phyloP scores from a whole-genome alignment of 768 basidiomycete species.

The Lentinula aciculospora region DNA sequence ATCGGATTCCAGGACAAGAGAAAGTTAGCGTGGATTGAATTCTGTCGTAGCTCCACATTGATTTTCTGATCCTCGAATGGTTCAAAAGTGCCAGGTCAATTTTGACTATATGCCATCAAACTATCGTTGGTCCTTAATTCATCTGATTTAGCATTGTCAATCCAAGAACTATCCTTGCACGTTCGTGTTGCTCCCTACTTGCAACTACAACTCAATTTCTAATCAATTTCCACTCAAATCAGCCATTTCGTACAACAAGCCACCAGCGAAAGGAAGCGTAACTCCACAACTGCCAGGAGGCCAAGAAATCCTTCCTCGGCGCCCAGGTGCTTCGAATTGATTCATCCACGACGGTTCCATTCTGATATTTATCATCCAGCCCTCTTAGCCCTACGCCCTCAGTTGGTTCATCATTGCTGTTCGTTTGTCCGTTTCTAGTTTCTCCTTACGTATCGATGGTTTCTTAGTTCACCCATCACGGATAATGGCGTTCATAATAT shows the following conservation, averaged over 20 bases:
- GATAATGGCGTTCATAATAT: slow-evolving; percentile 19
- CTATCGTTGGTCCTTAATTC: neutral
- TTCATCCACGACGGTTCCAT: neutral
- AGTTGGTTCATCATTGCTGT: slow-evolving; percentile 33
- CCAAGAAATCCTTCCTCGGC: slow-evolving; percentile 57
- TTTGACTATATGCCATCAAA: neutral
- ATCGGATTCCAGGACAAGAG: slow-evolving; percentile 75
- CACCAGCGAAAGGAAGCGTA: slow-evolving; percentile 79
- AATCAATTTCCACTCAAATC: slow-evolving; percentile 9
- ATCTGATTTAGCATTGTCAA: slow-evolving; percentile 61
- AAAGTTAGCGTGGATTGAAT: slow-evolving; percentile 45
- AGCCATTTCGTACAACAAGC: slow-evolving; percentile 82
- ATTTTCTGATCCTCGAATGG: neutral
- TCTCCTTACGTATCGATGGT: slow-evolving; percentile 1
- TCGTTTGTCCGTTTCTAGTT: slow-evolving; percentile 12
- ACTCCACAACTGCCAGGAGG: slow-evolving; percentile 47
- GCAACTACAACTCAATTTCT: slow-evolving; percentile 2
- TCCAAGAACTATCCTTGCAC: slow-evolving; percentile 92
- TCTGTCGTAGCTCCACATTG: slow-evolving; percentile 6
- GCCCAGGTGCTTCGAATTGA: slow-evolving; percentile 36
- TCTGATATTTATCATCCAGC: slow-evolving; percentile 6
- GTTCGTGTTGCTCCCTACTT: slow-evolving; percentile 40
- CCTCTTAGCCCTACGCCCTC: slow-evolving; percentile 20
- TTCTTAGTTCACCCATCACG: slow-evolving; percentile 19
- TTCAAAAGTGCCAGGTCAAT: slow-evolving; percentile 60